Evolutionary conservation across 495 filamentous ascomycete species (phyloP).

Genomic region (Pseudomonodictys pantanalensis): DNA sequence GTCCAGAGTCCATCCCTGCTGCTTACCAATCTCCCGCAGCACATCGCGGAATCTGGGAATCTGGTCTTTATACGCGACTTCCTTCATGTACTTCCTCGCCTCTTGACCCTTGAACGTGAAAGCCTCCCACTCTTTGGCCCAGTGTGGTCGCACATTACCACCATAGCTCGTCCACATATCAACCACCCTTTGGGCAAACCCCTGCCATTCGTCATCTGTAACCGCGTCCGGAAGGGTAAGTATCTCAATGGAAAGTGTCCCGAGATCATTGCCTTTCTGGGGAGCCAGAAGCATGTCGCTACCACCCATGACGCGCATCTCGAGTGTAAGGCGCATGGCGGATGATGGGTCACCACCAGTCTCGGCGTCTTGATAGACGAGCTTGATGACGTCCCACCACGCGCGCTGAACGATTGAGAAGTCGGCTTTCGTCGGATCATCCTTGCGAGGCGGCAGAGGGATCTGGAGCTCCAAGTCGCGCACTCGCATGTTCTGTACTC

Average conservation of each 20-base stretch:
- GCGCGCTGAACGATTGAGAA: constrained; percentile 46
- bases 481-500: constrained; percentile 54
- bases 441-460: constrained; percentile 41
- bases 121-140: constrained; percentile 54
- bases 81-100: constrained; percentile 44
- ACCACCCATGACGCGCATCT: constrained; percentile 52
- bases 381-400: constrained; percentile 55
- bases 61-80: constrained; percentile 46
- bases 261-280: constrained; percentile 48
- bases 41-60: constrained; percentile 45
- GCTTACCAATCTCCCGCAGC: constrained; percentile 45
- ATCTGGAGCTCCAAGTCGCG: constrained; percentile 52
- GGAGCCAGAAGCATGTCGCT: constrained; percentile 54
- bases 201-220: constrained; percentile 46
- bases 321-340: constrained; percentile 53
- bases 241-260: constrained; percentile 52
- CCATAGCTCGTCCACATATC: constrained; percentile 50
- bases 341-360: constrained; percentile 25
- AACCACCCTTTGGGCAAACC: constrained; percentile 47
- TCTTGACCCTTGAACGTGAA: constrained; percentile 37
- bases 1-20: constrained; percentile 49
- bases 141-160: constrained; percentile 50
- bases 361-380: constrained; percentile 43
- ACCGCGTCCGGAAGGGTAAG: constrained; percentile 47
- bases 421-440: constrained; percentile 44